phyloP scores from a whole-genome alignment of 495 filamentous ascomycete species.

The Sphaerosporella brunnea region DNA sequence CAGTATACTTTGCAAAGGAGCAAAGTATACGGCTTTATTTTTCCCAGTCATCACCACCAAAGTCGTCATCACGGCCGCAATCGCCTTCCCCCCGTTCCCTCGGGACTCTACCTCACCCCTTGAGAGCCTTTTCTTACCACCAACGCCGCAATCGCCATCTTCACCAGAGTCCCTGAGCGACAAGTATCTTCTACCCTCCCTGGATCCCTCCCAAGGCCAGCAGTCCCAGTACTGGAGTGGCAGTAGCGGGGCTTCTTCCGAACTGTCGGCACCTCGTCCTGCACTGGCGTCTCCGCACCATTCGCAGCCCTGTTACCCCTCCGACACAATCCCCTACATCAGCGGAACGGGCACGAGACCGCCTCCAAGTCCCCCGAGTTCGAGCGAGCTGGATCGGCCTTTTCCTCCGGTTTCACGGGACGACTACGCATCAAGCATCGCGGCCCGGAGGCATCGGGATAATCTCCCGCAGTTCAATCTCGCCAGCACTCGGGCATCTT shows the following conservation, averaged over 20 bases:
- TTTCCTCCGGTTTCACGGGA: conserved; percentile 17
- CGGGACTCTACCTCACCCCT: conserved; percentile 20
- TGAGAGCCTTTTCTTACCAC: conserved; percentile 21
- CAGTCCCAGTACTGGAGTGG: conserved; percentile 26
- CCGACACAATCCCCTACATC: conserved; percentile 16
- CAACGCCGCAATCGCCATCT: conserved; percentile 21
- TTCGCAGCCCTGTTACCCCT: conserved; percentile 8
- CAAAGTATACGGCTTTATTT: conserved; percentile 16
- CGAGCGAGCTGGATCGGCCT: conserved; percentile 20
- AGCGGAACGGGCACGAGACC: conserved; percentile 16
- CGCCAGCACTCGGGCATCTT: conserved; percentile 17
- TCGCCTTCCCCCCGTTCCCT: conserved; percentile 25
- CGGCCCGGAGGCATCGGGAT: conserved; percentile 21
- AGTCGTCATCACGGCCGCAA: conserved; percentile 22
- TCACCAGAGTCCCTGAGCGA: conserved; percentile 22
- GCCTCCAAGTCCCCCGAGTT: conserved; percentile 22
- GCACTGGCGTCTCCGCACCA: conserved; percentile 2
- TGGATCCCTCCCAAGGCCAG: conserved; percentile 26
- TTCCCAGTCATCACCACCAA: conserved; percentile 12
- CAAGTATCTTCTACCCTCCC: conserved; percentile 23
- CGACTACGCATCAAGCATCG: conserved; percentile 17
- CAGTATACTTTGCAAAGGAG: conserved; percentile 23
- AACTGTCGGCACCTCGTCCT: not conserved
- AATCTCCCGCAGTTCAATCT: conserved; percentile 23
- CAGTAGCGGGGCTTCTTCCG: conserved; percentile 7